A percentile compares a stretch with the other conserved stretches of the same genome.
Evolutionary conservation across 1,284 basidiomycete genomes (phyloP).

Genomic region (Pyrrhoderma noxium): DNA sequence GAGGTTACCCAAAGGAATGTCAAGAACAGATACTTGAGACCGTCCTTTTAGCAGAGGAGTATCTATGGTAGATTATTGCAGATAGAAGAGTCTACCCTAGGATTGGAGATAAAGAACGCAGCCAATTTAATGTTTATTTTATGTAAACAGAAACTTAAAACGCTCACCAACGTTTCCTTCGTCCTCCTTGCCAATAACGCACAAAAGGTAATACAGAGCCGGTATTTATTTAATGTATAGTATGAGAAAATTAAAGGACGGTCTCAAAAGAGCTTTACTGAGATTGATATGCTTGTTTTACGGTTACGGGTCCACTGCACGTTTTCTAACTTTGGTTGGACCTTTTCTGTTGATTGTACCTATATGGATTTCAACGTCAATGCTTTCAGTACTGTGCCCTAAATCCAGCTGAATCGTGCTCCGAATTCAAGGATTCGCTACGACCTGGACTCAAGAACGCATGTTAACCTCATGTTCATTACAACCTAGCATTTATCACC

Average conservation of each 20-base stretch:
- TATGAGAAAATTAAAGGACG: too few relatives aligned
- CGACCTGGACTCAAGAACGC: conserved; percentile 7
- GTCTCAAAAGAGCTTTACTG: background rate
- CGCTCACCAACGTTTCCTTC: background rate
- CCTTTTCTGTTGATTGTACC: too few relatives aligned
- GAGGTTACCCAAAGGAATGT: background rate
- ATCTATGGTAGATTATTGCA: too few relatives aligned
- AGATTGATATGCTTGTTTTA: background rate
- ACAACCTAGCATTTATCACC: background rate
- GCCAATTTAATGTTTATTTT: background rate
- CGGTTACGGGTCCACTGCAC: too few relatives aligned
- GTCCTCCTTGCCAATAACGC: background rate
- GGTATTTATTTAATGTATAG: too few relatives aligned
- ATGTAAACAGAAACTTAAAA: background rate
- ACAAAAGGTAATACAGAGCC: background rate
- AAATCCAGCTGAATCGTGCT: conserved; percentile 13
- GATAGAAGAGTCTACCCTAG: background rate
- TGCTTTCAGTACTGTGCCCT: background rate
- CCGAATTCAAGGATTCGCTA: conserved; percentile 7
- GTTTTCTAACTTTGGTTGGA: too few relatives aligned
- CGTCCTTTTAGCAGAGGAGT: too few relatives aligned
- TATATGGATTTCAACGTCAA: too few relatives aligned
- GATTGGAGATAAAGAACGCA: background rate
- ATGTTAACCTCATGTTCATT: conserved; percentile 14
- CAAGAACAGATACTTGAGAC: too few relatives aligned